Percentiles rank a stretch among this genome's conserved stretches.
These are phyloP conservation scores for Candida khao-thaluensis DNA, from an alignment of 805 yeast species.

Conservation along the genomic window DNA sequence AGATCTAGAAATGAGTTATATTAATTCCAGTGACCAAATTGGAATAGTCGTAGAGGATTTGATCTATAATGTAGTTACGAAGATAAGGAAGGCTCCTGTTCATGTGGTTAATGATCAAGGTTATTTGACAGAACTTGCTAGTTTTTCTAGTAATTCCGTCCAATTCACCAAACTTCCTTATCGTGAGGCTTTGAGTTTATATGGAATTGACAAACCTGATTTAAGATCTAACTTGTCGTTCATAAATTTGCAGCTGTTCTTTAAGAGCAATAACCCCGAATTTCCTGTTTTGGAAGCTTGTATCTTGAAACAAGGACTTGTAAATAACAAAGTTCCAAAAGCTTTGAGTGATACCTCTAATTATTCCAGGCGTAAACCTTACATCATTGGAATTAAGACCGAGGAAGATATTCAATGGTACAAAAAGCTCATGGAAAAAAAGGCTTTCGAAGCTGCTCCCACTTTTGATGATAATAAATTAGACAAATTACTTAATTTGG, in stretches of 20 bases:
- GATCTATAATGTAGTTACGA: slow-evolving; percentile 55
- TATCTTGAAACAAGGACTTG: slow-evolving; percentile 53
- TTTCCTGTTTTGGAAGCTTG: slow-evolving; percentile 78
- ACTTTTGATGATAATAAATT: slow-evolving; percentile 20
- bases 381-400: slow-evolving; percentile 48
- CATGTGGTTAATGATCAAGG: slow-evolving; percentile 35
- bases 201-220: slow-evolving; percentile 96
- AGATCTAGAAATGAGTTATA: slow-evolving; percentile 92
- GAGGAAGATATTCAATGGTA: slow-evolving; percentile 48
- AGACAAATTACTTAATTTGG: slow-evolving; percentile 35
- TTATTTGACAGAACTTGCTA: slow-evolving; percentile 20
- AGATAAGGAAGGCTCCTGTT: slow-evolving; percentile 39
- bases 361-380: slow-evolving; percentile 60
- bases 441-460: slow-evolving; percentile 18
- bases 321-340: slow-evolving; percentile 34
- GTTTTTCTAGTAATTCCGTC: slow-evolving; percentile 14
- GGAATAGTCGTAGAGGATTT: slow-evolving; percentile 59
- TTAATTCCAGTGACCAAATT: slow-evolving; percentile 63
- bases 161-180: slow-evolving; percentile 53
- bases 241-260: slow-evolving; percentile 43
- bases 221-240: slow-evolving; percentile 62
- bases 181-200: slow-evolving; percentile 62
- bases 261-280: slow-evolving; percentile 27
- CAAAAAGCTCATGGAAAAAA: slow-evolving; percentile 31
- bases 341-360: slow-evolving; percentile 38